Percentiles rank a stretch among this genome's conserved stretches.
Evolutionary conservation across 2,329 filamentous ascomycete genomes (phyloP).

Genomic region (Gnomoniopsis smithogilvyi): DNA sequence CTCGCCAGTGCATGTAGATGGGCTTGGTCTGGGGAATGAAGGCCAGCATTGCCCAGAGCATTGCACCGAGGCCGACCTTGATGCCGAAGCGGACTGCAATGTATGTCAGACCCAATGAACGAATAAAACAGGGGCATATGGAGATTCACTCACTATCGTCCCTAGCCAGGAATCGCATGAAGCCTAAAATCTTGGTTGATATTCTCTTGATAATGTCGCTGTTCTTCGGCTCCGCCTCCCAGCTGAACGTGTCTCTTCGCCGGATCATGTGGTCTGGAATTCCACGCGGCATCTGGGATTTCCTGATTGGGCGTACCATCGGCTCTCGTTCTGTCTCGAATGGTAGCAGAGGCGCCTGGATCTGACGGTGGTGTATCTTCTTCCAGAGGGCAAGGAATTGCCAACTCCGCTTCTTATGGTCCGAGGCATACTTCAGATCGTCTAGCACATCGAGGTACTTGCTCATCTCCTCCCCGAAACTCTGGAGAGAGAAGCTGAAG

Average conservation of each 20-base stretch:
- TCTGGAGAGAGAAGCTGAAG: slow-evolving; percentile 87
- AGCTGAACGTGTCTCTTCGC: slow-evolving; percentile 51
- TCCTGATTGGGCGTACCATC: slow-evolving; percentile 45
- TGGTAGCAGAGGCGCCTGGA: slow-evolving; percentile 21
- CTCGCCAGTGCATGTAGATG: slow-evolving; percentile 82
- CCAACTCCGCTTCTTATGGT: slow-evolving; percentile 66
- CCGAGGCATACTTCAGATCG: slow-evolving; percentile 71
- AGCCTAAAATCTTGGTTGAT: slow-evolving; percentile 43
- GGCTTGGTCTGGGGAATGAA: slow-evolving; percentile 78
- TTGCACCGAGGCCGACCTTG: slow-evolving; percentile 89
- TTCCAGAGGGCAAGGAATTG: slow-evolving; percentile 82
- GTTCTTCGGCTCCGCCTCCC: slow-evolving; percentile 50
- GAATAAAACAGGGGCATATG: neutral
- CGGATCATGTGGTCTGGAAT: slow-evolving; percentile 52
- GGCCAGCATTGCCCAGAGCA: slow-evolving; percentile 83
- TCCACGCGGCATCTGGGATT: slow-evolving; percentile 53
- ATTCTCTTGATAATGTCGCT: slow-evolving; percentile 40
- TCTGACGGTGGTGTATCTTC: slow-evolving; percentile 15
- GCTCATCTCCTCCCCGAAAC: slow-evolving; percentile 87
- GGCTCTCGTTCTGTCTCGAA: slow-evolving; percentile 41
- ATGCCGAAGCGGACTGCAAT: slow-evolving; percentile 68
- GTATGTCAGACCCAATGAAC: slow-evolving; percentile 20
- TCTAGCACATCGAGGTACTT: slow-evolving; percentile 80
- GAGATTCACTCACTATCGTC: slow-evolving; percentile 45
- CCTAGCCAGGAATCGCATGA: slow-evolving; percentile 46